Conservation (phyloP, 2,329 filamentous ascomycete genomes). For the Aspergillus latus region DNA sequence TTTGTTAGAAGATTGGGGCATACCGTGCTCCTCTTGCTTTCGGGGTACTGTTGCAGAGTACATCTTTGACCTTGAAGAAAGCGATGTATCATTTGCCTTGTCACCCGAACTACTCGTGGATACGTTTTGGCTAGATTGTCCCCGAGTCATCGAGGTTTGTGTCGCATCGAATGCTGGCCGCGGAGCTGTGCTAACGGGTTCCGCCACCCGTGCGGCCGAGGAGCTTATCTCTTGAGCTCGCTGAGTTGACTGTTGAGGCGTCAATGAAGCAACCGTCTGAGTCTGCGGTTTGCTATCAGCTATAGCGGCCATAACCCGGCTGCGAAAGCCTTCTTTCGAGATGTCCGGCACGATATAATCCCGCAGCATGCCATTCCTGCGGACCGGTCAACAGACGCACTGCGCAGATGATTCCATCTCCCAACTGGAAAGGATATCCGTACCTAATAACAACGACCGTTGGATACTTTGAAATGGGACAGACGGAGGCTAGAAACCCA, state of each 20-base stretch:
- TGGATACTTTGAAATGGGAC: slow-evolving; percentile 75
- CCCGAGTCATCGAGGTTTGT: not conserved
- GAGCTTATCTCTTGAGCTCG: slow-evolving; percentile 8
- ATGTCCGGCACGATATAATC: slow-evolving; percentile 71
- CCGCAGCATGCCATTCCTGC: slow-evolving; percentile 70
- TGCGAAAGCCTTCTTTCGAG: slow-evolving; percentile 65
- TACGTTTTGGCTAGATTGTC: not conserved
- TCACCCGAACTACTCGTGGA: not conserved
- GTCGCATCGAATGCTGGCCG: too few relatives aligned
- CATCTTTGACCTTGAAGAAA: not conserved
- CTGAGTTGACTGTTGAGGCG: slow-evolving; percentile 2
- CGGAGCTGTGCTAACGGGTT: slow-evolving; percentile 7
- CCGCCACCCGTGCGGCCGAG: slow-evolving; percentile 9
- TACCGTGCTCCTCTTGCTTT: slow-evolving; percentile 8
- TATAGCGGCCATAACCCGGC: slow-evolving; percentile 52
- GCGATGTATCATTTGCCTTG: slow-evolving; percentile 4
- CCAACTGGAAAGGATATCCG: slow-evolving; percentile 20
- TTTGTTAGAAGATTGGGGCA: not conserved
- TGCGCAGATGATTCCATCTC: not conserved
- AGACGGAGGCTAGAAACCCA: slow-evolving; percentile 76
- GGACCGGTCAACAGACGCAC: slow-evolving; percentile 18
- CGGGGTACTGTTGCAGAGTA: slow-evolving; percentile 53
- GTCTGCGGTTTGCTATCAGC: slow-evolving; percentile 21
- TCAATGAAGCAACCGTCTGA: not conserved
- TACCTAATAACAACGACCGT: slow-evolving; percentile 76